A percentile compares a stretch with the other conserved stretches of the same genome.
phyloP scores from a whole-genome alignment of 2,329 filamentous ascomycete genomes.

The Colletotrichum lupini region DNA sequence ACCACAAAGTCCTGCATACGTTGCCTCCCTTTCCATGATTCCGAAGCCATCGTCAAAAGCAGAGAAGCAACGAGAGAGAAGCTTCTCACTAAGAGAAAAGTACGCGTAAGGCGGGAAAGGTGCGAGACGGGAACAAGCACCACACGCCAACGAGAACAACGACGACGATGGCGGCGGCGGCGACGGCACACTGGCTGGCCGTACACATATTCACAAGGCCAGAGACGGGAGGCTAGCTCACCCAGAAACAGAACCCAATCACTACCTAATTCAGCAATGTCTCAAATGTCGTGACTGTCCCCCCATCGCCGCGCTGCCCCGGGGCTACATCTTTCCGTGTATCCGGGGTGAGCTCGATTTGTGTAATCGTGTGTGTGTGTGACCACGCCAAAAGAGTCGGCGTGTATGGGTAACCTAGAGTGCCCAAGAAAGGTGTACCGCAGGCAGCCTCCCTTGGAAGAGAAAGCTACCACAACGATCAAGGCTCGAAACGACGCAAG shows the following conservation, averaged over 20 bases:
- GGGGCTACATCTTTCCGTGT: not conserved
- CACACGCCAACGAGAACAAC: not conserved
- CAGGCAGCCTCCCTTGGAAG: not conserved
- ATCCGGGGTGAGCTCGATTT: too few relatives aligned
- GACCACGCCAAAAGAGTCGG: too few relatives aligned
- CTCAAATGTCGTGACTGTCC: not conserved
- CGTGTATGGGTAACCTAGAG: too few relatives aligned
- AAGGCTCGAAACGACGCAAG: not conserved
- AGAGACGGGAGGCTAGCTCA: not conserved
- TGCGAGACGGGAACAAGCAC: not conserved
- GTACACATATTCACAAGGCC: not conserved
- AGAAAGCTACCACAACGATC: not conserved
- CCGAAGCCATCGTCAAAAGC: not conserved
- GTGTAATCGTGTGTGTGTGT: too few relatives aligned
- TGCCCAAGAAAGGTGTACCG: too few relatives aligned
- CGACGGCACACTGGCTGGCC: not conserved
- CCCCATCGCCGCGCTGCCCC: not conserved
- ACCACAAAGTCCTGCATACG: not conserved
- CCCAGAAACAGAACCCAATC: not conserved
- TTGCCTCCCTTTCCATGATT: not conserved
- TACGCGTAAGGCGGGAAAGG: not conserved
- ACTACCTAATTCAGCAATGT: not conserved
- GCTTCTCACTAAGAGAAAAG: not conserved
- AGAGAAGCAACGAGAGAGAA: not conserved
- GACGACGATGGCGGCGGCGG: not conserved